Conservation (phyloP, 495 filamentous ascomycete species). For the Xylona heveae region DNA sequence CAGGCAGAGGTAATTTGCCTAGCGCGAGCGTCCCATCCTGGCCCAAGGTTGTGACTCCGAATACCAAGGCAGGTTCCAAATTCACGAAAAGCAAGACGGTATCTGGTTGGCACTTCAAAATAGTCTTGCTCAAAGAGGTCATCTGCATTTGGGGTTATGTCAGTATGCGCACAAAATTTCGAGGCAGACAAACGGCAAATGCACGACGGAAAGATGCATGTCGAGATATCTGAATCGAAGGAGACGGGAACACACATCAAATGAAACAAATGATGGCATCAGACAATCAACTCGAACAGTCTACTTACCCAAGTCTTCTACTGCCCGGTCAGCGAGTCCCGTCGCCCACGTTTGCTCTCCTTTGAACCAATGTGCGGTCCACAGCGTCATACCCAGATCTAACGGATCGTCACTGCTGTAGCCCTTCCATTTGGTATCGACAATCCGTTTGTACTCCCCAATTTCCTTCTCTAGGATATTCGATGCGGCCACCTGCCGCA, state of each 20-base stretch:
- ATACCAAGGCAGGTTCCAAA: constrained; percentile 38
- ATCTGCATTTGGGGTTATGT: constrained; percentile 9
- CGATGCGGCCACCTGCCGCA: constrained; percentile 23
- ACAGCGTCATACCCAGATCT: constrained; percentile 45
- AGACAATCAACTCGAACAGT: not conserved
- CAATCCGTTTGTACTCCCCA: constrained; percentile 33
- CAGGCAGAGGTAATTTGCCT: constrained; percentile 28
- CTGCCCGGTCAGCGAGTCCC: constrained; percentile 18
- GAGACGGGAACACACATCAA: constrained; percentile 7
- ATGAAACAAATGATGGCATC: not conserved
- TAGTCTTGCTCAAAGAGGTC: constrained; percentile 20
- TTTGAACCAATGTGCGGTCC: constrained; percentile 35
- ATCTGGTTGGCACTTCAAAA: constrained; percentile 14
- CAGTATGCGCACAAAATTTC: not conserved
- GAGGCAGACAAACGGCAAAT: no score
- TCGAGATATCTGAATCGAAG: constrained; percentile 1
- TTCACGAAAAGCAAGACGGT: constrained; percentile 39
- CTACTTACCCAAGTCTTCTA: constrained; percentile 23
- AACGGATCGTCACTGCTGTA: constrained; percentile 30
- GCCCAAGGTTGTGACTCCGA: constrained; percentile 22
- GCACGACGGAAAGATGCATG: no score
- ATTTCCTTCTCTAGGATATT: constrained; percentile 28
- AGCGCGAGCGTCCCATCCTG: constrained; percentile 13
- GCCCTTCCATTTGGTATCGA: constrained; percentile 25
- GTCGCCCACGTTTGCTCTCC: constrained; percentile 30